Evolutionary conservation across 1,284 basidiomycete species (phyloP).

Genomic region (Kalmanozyma brasiliensis): DNA sequence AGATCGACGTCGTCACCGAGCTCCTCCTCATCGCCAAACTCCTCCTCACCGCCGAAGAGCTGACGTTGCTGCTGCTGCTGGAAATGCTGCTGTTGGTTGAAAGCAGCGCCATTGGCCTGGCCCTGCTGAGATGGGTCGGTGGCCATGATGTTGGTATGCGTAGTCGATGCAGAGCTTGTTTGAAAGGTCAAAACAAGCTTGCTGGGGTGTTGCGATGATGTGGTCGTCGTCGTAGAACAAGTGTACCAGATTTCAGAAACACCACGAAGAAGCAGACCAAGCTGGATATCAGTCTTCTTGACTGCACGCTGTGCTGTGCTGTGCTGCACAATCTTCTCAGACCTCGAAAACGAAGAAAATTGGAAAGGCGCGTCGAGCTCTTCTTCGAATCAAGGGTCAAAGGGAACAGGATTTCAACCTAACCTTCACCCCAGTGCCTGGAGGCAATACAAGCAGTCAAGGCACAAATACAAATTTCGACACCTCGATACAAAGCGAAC

Average conservation of each 20-base stretch:
- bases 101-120: conserved; percentile 34
- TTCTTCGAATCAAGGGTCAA: no score
- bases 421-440: no score
- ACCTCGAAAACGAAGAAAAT: neutral
- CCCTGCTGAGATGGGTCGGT: conserved; percentile 38
- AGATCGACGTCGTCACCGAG: conserved; percentile 57
- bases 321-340: conserved; percentile 4
- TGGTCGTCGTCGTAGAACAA: conserved; percentile 1
- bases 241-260: no score
- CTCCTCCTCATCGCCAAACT: conserved; percentile 52
- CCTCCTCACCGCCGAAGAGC: conserved; percentile 54
- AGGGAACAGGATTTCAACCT: no score
- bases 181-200: conserved; percentile 37
- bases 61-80: conserved; percentile 50
- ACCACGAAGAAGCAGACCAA: no score
- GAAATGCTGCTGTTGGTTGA: conserved; percentile 24
- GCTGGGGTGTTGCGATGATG: conserved; percentile 9
- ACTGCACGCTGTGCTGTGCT: neutral
- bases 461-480: no score
- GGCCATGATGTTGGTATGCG: conserved; percentile 19
- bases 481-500: neutral
- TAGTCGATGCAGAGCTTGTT: conserved; percentile 30
- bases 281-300: no score
- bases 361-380: no score
- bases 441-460: neutral